These are phyloP conservation scores for Strigomonas culicis DNA, from an alignment of 208 protist species.

Conservation along the genomic window DNA sequence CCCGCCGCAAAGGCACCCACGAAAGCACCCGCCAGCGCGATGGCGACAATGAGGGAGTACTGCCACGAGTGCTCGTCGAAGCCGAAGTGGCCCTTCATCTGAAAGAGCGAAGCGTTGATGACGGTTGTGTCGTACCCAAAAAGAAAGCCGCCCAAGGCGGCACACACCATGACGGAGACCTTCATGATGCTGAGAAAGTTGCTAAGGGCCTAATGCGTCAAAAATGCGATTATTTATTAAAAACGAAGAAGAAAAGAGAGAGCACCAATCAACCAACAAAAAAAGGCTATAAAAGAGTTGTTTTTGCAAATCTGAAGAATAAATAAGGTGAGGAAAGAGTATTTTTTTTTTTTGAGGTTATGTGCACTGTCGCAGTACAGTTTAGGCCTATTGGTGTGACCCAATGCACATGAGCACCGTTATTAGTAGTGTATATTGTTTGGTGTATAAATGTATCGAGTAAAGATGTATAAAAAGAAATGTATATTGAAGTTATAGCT, in stretches of 20 bases:
- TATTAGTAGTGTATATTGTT: too few species aligned
- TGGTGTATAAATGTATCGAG: too few species aligned
- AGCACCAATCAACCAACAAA: too few species aligned
- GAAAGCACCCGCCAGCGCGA: conserved; percentile 81
- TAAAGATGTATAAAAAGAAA: too few species aligned
- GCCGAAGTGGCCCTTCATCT: conserved; percentile 90
- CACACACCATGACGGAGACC: conserved; percentile 66
- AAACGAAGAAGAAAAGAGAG: background rate
- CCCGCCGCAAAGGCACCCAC: conserved; percentile 75
- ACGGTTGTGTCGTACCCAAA: conserved; percentile 94
- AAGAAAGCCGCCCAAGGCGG: conserved; percentile 87
- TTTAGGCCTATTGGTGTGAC: too few species aligned
- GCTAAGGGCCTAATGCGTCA: background rate
- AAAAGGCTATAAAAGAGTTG: too few species aligned
- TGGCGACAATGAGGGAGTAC: conserved; percentile 81
- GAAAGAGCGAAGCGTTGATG: conserved; percentile 88
- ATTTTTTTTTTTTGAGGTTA: too few species aligned
- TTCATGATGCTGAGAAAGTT: conserved; percentile 21
- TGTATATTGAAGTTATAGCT: too few species aligned
- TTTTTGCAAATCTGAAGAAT: too few species aligned
- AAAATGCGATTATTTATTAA: too few species aligned
- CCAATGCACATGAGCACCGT: too few species aligned
- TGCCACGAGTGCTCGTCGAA: conserved; percentile 75
- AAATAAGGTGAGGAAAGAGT: background rate
- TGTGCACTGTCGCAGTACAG: too few species aligned